These are phyloP conservation scores for Globisporangium mamillatum DNA, from an alignment of 352 stramenopile species.

Conservation along the genomic window DNA sequence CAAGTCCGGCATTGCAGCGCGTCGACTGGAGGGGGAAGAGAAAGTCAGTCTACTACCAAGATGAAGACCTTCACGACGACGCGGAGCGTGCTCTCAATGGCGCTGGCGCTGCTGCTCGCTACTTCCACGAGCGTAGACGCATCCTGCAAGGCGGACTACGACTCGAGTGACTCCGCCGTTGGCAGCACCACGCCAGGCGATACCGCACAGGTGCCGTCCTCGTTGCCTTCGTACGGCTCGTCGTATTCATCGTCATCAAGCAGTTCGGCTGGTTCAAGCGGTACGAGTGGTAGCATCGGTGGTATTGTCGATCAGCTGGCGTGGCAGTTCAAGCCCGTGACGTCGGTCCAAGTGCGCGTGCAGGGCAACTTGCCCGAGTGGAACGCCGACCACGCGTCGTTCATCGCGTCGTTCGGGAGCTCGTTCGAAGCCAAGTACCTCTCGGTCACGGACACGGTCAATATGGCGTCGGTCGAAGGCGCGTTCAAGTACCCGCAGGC, in stretches of 20 bases:
- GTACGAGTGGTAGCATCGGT: background rate
- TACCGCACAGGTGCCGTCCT: background rate
- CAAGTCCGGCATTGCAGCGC: background rate
- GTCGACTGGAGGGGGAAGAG: background rate
- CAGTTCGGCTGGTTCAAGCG: background rate
- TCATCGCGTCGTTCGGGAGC: constrained; percentile 36
- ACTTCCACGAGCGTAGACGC: background rate
- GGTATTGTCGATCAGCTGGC: background rate
- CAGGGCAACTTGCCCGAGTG: constrained; percentile 46
- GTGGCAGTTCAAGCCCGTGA: constrained; percentile 36
- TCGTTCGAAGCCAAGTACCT: constrained; percentile 41
- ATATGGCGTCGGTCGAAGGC: constrained; percentile 50
- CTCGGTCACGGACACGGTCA: constrained; percentile 47
- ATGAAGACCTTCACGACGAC: background rate
- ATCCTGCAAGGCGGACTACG: background rate
- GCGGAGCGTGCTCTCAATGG: background rate
- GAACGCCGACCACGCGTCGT: constrained; percentile 31
- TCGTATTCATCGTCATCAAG: background rate
- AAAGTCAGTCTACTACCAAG: background rate
- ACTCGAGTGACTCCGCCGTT: background rate
- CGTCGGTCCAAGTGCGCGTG: constrained; percentile 45
- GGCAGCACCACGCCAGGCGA: background rate
- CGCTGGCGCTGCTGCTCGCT: background rate
- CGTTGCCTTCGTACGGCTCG: background rate
- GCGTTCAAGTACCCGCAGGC: constrained; percentile 62